These are phyloP conservation scores for Kuraishia ogatae DNA, from an alignment of 805 yeast genomes.

Conservation along the genomic window DNA sequence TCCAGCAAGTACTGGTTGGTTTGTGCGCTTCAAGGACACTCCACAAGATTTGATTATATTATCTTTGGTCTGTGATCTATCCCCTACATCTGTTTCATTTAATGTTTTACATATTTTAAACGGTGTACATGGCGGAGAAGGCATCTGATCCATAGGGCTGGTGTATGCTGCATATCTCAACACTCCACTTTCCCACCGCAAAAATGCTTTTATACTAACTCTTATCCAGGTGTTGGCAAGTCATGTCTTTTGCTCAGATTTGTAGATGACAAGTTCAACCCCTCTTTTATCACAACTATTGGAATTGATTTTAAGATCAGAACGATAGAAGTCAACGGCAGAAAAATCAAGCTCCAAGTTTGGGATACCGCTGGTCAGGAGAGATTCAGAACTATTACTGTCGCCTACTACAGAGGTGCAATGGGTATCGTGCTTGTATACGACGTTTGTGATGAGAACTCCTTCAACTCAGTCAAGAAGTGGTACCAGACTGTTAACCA, in stretches of 20 bases:
- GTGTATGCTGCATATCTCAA: neutral
- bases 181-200: neutral
- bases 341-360: constrained; percentile 86
- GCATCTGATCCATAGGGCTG: neutral
- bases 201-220: neutral
- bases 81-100: neutral
- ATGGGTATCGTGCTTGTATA: constrained; percentile 80
- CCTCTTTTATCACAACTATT: constrained; percentile 93
- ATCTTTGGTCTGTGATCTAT: no score
- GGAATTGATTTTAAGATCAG: constrained; percentile 98
- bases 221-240: constrained; percentile 57
- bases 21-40: neutral
- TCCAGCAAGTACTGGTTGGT: neutral
- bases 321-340: constrained; percentile 89
- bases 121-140: no score
- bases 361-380: constrained; percentile 99
- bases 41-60: neutral
- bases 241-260: constrained; percentile 87
- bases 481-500: constrained; percentile 96
- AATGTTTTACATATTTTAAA: no score
- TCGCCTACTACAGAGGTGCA: constrained; percentile 88
- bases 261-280: constrained; percentile 94
- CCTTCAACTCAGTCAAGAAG: constrained; percentile 85
- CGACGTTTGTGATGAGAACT: constrained; percentile 82
- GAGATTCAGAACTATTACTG: constrained; percentile 86